Percentiles rank a stretch among this genome's conserved stretches.
Evolutionary conservation across 108 stramenopile species (phyloP).

Genomic region (Asterionellopsis glacialis): DNA sequence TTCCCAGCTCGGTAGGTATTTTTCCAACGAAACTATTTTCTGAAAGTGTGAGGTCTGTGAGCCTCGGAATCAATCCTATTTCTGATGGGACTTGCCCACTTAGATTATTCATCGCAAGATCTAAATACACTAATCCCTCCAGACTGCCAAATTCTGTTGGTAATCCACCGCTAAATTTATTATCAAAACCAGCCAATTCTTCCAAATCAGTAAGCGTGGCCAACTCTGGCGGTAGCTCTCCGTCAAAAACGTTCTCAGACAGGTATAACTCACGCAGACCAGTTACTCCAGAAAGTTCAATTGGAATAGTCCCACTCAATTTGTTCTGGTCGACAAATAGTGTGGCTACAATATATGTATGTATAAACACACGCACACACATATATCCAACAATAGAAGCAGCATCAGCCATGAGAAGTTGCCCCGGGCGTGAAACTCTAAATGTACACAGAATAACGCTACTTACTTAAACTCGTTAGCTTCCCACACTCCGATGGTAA

Average conservation of each 20-base stretch:
- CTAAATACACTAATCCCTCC: conserved; percentile 17
- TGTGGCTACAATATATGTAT: not conserved
- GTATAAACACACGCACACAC: too few species aligned
- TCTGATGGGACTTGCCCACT: conserved; percentile 17
- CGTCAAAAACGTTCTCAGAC: not conserved
- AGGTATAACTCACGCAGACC: conserved; percentile 12
- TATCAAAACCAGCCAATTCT: conserved; percentile 6
- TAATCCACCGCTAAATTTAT: conserved; percentile 30
- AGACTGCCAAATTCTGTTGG: conserved; percentile 31
- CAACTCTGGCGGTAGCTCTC: conserved; percentile 22
- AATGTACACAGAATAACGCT: not conserved
- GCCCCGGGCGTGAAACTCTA: not conserved
- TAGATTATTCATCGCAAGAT: conserved; percentile 18
- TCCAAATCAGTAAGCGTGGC: conserved; percentile 26
- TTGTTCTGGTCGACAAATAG: conserved; percentile 13
- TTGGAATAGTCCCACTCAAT: conserved; percentile 20
- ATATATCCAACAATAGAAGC: too few species aligned
- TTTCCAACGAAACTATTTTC: conserved; percentile 22
- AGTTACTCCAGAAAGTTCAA: conserved; percentile 7
- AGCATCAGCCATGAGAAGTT: not conserved
- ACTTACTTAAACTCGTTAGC: conserved; percentile 15
- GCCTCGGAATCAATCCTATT: conserved; percentile 10
- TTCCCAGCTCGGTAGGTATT: conserved; percentile 32
- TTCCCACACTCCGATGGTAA: conserved; percentile 29
- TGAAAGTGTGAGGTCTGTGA: conserved; percentile 9